These are phyloP conservation scores for Xylaria sp. DNA, from an alignment of 2,329 filamentous ascomycete species.

Conservation along the genomic window DNA sequence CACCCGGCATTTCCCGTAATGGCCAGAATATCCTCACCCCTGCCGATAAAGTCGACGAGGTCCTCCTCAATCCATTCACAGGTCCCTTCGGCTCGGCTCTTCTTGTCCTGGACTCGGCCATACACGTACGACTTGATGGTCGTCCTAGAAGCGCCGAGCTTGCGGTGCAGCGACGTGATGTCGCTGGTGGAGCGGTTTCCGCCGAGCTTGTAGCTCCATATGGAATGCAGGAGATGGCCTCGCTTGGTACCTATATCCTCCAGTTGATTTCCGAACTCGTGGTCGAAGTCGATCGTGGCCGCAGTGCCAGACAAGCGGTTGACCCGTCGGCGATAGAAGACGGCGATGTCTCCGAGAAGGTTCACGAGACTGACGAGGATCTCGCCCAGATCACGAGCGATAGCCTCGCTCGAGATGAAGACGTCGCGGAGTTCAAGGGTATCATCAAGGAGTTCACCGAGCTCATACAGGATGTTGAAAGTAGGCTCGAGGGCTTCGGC, in stretches of 20 bases:
- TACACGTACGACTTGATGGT: conserved; percentile 37
- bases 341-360: conserved; percentile 39
- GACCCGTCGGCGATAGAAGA: conserved; percentile 42
- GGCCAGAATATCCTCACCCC: conserved; percentile 39
- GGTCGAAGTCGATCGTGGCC: conserved; percentile 41
- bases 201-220: conserved; percentile 42
- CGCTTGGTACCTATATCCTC: conserved; percentile 40
- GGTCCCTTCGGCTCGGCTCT: conserved; percentile 43
- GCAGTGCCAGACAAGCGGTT: conserved; percentile 32
- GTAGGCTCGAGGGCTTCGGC: conserved; percentile 43
- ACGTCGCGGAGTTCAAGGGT: conserved; percentile 42
- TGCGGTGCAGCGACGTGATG: conserved; percentile 37
- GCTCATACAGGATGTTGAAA: conserved; percentile 44
- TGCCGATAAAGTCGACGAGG: conserved; percentile 40
- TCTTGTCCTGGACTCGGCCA: conserved; percentile 41
- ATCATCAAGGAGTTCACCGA: conserved; percentile 42
- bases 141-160: conserved; percentile 35
- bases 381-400: conserved; percentile 38
- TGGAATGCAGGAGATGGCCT: conserved; percentile 38
- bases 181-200: conserved; percentile 24
- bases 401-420: conserved; percentile 36
- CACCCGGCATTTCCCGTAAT: conserved; percentile 40
- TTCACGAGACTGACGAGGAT: conserved; percentile 42
- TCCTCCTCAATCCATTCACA: conserved; percentile 44
- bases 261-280: conserved; percentile 40